A percentile compares a stretch with the other conserved stretches of the same genome.
Conservation (phyloP, 805 yeast species). For the Candida ortonii region DNA sequence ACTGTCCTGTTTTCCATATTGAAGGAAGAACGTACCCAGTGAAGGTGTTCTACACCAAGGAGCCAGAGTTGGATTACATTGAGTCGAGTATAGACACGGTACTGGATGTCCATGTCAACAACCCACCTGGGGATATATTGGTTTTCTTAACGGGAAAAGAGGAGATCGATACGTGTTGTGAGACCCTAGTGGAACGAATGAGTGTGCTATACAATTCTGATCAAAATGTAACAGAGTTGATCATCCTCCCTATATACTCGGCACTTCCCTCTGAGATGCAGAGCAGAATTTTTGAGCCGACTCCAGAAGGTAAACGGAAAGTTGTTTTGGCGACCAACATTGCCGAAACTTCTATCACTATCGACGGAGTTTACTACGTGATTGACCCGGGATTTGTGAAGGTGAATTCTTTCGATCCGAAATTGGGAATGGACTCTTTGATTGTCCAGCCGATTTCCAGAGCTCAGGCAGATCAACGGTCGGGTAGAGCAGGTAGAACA, state of each 20-base stretch:
- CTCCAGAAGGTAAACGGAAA: constrained; percentile 79
- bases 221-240: constrained; percentile 53
- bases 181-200: constrained; percentile 62
- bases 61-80: constrained; percentile 84
- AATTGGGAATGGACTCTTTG: constrained; percentile 87
- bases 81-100: constrained; percentile 82
- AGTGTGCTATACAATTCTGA: constrained; percentile 54
- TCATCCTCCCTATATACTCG: constrained; percentile 86
- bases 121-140: constrained; percentile 72
- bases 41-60: constrained; percentile 71
- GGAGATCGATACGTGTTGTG: constrained; percentile 89
- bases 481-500: constrained; percentile 97
- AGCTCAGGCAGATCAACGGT: constrained; percentile 93
- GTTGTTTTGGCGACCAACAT: constrained; percentile 94
- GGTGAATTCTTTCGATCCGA: constrained; percentile 82
- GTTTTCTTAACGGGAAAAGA: constrained; percentile 91
- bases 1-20: constrained; percentile 78
- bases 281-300: constrained; percentile 81
- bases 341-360: constrained; percentile 95
- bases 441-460: constrained; percentile 83
- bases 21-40: constrained; percentile 94
- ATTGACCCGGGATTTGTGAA: constrained; percentile 95
- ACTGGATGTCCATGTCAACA: constrained; percentile 80
- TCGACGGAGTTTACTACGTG: constrained; percentile 88
- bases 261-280: constrained; percentile 90